phyloP scores from a whole-genome alignment of 805 yeast genomes.

The Ogataea minuta region DNA sequence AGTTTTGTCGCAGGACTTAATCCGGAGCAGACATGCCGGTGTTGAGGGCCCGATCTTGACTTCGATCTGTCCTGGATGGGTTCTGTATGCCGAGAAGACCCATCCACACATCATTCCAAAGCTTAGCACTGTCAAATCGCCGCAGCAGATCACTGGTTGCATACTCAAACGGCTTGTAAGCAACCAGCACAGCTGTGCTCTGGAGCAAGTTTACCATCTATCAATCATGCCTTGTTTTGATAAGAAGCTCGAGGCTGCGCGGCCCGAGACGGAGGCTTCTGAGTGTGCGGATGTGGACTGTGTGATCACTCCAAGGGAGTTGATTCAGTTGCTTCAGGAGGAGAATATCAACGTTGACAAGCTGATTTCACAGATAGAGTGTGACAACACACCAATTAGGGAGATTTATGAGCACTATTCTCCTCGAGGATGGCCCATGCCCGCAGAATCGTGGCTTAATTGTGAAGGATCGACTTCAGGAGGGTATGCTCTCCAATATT shows the following conservation, averaged over 20 bases:
- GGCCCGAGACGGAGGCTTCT: slow-evolving; percentile 57
- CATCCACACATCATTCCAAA: slow-evolving; percentile 79
- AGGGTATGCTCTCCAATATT: slow-evolving; percentile 77
- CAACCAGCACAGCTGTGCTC: slow-evolving; percentile 30
- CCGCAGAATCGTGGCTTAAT: slow-evolving; percentile 62
- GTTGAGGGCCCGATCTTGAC: slow-evolving; percentile 54
- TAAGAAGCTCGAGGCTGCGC: slow-evolving; percentile 90
- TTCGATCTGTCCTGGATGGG: slow-evolving; percentile 94
- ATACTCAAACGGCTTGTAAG: slow-evolving; percentile 56
- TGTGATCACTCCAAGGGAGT: slow-evolving; percentile 88
- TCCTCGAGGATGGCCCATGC: slow-evolving; percentile 63
- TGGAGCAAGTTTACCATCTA: slow-evolving; percentile 62
- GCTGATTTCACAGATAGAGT: slow-evolving; percentile 18
- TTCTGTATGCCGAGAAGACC: slow-evolving; percentile 91
- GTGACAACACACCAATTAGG: slow-evolving; percentile 15
- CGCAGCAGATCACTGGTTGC: slow-evolving; percentile 90
- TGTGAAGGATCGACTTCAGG: slow-evolving; percentile 85
- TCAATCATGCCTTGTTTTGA: slow-evolving; percentile 97
- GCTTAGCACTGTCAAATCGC: slow-evolving; percentile 75
- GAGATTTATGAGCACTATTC: slow-evolving; percentile 35
- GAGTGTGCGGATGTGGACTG: slow-evolving; percentile 73
- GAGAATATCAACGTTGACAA: slow-evolving; percentile 39
- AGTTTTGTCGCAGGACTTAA: slow-evolving; percentile 43
- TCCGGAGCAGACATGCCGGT: slow-evolving; percentile 11
- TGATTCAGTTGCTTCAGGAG: slow-evolving; percentile 68